Base-by-base conservation (phyloP, 1,139 yeast species). In the Blastobotrys capitulatus region DNA sequence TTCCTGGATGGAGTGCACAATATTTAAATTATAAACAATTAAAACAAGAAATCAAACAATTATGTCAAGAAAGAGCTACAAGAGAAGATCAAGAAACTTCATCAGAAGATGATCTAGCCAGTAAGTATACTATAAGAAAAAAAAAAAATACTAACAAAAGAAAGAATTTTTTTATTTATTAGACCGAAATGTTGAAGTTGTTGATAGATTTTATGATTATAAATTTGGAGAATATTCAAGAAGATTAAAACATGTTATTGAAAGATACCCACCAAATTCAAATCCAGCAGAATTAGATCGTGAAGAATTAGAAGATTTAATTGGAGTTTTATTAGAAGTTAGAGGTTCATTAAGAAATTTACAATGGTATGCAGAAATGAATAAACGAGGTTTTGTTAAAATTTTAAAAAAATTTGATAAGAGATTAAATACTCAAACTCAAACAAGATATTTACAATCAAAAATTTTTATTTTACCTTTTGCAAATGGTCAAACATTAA, bases 391-490 rank as follows among this genome's bases (percentile, higher is more conserved):
- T 0, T 86, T 89, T 61, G 77, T 82, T 51, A 92, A 92, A 71
- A 92, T 92, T 57, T 73, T 92, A 63, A 92, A 92, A 70, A 89
- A 89, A 57, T 75, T 89, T 58, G 97, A 92, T 65, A 92, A 92
- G 71, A 88, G 88, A 64, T 74, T 84, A 50, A 86, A 90, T 12
- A 79, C 83, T 22, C 72, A 75, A 54, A 81, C 84, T 53, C 87
- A 85, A 65, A 79, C 79, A 44, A 72, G 76, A 31, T 89, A 86
- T 61, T 70, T 89, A 52, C 68, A 76, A 25, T 78, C 92, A 1
- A 79, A 94, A 61, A 82, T 90, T 27, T 73, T 79, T 55, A 85
- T 90, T 5, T 72, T 86, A 50, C 84, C 89, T 1, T 89, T 90
- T 69, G 87, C 95, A 9, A 68, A 66, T 34, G 87, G 80, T 49